Evolutionary conservation across 441 rosid genomes (phyloP).

Genomic region (Pelargonium cotyledonis): DNA sequence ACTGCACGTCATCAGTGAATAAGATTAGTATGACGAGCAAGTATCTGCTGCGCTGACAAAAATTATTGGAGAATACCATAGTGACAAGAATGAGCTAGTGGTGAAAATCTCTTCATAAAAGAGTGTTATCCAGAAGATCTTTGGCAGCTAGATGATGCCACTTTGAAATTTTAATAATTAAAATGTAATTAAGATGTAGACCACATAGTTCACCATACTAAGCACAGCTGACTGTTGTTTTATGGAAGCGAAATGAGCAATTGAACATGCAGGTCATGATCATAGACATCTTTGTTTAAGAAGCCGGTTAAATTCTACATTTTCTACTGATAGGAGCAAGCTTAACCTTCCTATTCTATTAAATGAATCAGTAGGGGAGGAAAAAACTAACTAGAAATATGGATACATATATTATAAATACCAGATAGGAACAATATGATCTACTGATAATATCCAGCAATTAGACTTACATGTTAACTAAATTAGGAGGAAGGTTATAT

Average conservation of each 20-base stretch:
- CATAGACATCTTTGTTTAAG: background rate
- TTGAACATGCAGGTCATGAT: background rate
- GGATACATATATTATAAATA: background rate
- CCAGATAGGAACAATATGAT: background rate
- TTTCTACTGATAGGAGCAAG: background rate
- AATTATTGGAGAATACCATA: too few relatives aligned
- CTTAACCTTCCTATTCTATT: background rate
- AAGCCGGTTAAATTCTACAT: background rate
- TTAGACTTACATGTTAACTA: conserved; percentile 47
- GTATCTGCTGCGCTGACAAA: background rate
- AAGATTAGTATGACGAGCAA: conserved; percentile 12
- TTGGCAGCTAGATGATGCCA: background rate
- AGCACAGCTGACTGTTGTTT: background rate
- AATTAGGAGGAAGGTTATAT: conserved; percentile 82
- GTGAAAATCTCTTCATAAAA: background rate
- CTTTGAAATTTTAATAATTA: too few relatives aligned
- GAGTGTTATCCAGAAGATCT: background rate
- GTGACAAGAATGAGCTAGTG: too few relatives aligned
- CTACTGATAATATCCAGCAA: background rate
- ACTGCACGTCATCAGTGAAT: conserved; percentile 38
- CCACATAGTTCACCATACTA: background rate
- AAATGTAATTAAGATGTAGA: background rate
- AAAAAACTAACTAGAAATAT: too few relatives aligned
- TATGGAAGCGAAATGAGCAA: background rate
- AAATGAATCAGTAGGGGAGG: background rate